A percentile compares a stretch with the other conserved stretches of the same genome.
Conservation (phyloP, 768 basidiomycete genomes). For the Naganishia friedmannii region DNA sequence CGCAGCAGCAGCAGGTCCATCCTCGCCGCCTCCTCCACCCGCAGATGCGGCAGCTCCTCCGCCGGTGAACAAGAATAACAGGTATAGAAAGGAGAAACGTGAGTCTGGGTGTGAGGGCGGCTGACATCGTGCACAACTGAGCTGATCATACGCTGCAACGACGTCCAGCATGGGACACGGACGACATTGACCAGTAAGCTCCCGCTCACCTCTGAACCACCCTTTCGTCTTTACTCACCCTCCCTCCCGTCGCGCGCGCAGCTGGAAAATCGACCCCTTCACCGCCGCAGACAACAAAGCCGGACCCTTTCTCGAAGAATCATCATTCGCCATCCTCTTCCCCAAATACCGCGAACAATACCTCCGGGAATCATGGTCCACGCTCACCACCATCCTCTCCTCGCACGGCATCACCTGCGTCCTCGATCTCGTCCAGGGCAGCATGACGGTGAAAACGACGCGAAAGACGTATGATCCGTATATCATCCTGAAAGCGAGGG, state of each 20-base stretch:
- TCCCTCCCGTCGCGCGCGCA: conserved; percentile 43
- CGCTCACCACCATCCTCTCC: conserved; percentile 67
- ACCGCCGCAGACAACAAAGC: conserved; percentile 68
- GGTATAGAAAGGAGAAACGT: conserved; percentile 94
- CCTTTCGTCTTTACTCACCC: background rate
- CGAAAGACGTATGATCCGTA: conserved; percentile 97
- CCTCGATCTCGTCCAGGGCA: conserved; percentile 90
- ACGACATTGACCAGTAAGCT: conserved; percentile 79
- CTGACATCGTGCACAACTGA: no score
- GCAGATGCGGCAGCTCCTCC: conserved; percentile 1
- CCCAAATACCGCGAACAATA: conserved; percentile 95
- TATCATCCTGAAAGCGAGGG: conserved; percentile 89
- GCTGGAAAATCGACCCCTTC: conserved; percentile 88
- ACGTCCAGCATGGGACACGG: conserved; percentile 99
- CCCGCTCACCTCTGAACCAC: background rate
- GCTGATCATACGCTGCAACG: conserved; percentile 10
- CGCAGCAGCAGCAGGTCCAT: conserved; percentile 30
- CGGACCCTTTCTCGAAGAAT: conserved; percentile 83
- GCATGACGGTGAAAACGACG: conserved; percentile 95
- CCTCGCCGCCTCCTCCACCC: conserved; percentile 4
- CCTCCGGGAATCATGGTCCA: conserved; percentile 88
- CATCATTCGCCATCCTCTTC: conserved; percentile 95
- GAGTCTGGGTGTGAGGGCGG: conserved; percentile 47
- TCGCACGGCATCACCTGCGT: conserved; percentile 79
- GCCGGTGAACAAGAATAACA: conserved; percentile 74